Evolutionary conservation across 192 early-diverging fungal species (phyloP).

Genomic region (Coemansia sp.): DNA sequence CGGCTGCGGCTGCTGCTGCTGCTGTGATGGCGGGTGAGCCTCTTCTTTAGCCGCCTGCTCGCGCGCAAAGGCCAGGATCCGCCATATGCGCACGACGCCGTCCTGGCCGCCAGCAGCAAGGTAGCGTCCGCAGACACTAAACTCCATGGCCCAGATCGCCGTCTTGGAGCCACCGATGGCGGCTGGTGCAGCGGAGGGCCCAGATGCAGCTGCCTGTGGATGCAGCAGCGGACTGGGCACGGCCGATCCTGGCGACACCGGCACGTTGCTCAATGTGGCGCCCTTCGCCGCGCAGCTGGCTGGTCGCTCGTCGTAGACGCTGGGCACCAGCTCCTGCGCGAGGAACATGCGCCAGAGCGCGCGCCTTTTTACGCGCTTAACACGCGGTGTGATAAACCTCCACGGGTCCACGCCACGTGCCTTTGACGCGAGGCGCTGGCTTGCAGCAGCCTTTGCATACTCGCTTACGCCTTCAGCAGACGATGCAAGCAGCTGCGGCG

Average conservation of each 20-base stretch:
- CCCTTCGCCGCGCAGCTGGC: too few relatives aligned
- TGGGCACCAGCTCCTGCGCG: slow-evolving; percentile 44
- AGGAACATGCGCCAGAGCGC: slow-evolving; percentile 51
- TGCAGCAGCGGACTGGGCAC: slow-evolving; percentile 17
- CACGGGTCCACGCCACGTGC: slow-evolving; percentile 34
- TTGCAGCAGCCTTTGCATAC: slow-evolving; percentile 3
- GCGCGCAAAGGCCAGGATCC: slow-evolving; percentile 36
- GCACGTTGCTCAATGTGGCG: slow-evolving; percentile 2
- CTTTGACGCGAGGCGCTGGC: slow-evolving; percentile 21
- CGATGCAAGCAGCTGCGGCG: slow-evolving; percentile 37
- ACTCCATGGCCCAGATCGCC: slow-evolving; percentile 73
- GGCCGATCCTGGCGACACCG: neutral
- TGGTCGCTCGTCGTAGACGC: slow-evolving; percentile 34
- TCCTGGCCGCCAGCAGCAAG: slow-evolving; percentile 80
- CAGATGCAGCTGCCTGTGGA: neutral
- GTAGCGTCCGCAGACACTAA: slow-evolving; percentile 74
- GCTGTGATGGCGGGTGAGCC: too few relatives aligned
- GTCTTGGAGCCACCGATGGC: neutral
- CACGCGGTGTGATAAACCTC: slow-evolving; percentile 43
- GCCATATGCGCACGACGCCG: slow-evolving; percentile 67
- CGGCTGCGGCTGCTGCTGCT: slow-evolving; percentile 8
- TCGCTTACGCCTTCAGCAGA: slow-evolving; percentile 3
- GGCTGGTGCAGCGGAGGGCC: slow-evolving; percentile 9
- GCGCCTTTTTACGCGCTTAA: slow-evolving; percentile 46
- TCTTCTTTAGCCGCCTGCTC: slow-evolving; percentile 33